Conservation (phyloP, 2,329 filamentous ascomycete species). For the Salinomyces thailandicus region DNA sequence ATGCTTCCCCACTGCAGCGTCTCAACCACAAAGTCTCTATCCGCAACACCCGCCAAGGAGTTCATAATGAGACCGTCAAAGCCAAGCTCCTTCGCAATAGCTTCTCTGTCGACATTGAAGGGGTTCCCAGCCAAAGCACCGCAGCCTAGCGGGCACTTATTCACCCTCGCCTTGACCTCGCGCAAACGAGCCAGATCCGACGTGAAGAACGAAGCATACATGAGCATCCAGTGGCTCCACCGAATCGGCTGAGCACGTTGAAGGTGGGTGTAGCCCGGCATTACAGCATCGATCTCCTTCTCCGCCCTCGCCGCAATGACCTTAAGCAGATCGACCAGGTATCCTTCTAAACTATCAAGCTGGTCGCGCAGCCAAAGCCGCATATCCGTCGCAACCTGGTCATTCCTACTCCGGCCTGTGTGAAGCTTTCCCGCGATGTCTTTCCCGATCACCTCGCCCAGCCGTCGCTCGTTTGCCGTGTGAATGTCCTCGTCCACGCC, state of each 20-base stretch:
- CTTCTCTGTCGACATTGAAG: slow-evolving; percentile 69
- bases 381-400: slow-evolving; percentile 86
- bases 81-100: slow-evolving; percentile 68
- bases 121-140: slow-evolving; percentile 73
- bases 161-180: slow-evolving; percentile 63
- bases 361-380: slow-evolving; percentile 75
- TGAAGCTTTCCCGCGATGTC: slow-evolving; percentile 80
- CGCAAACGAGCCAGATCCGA: slow-evolving; percentile 67
- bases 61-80: slow-evolving; percentile 68
- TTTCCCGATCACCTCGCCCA: slow-evolving; percentile 76
- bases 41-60: slow-evolving; percentile 63
- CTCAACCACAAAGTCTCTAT: slow-evolving; percentile 76
- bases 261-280: slow-evolving; percentile 83
- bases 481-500: slow-evolving; percentile 45
- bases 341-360: slow-evolving; percentile 57
- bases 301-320: slow-evolving; percentile 61
- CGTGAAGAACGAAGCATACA: slow-evolving; percentile 60
- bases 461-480: slow-evolving; percentile 43
- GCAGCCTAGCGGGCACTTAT: slow-evolving; percentile 58
- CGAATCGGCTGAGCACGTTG: slow-evolving; percentile 73
- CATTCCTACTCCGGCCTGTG: slow-evolving; percentile 76
- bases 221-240: slow-evolving; percentile 74
- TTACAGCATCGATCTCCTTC: slow-evolving; percentile 62
- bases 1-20: slow-evolving; percentile 69
- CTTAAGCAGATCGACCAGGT: slow-evolving; percentile 58